These are phyloP conservation scores for Aaosphaeria pasadenensis DNA, from an alignment of 2,329 filamentous ascomycete genomes.

Conservation along the genomic window DNA sequence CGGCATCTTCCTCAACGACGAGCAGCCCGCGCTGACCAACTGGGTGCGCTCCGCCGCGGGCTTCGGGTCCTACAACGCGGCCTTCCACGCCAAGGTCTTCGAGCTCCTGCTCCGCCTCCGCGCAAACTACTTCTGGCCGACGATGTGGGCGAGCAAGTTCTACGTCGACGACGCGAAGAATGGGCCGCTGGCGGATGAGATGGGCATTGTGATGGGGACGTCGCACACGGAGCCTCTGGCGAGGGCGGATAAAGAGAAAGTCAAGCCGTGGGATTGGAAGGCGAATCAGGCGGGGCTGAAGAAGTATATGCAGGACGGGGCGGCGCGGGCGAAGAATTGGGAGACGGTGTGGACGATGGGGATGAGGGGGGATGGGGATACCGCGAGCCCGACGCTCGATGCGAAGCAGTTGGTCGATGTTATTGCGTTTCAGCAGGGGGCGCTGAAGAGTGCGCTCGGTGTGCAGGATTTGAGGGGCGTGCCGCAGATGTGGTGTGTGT, in stretches of 20 bases:
- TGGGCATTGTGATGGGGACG: slow-evolving; percentile 67
- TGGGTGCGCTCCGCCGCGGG: slow-evolving; percentile 57
- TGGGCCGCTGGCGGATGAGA: slow-evolving; percentile 65
- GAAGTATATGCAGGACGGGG: slow-evolving; percentile 23
- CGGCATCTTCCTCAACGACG: slow-evolving; percentile 67
- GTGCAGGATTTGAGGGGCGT: slow-evolving; percentile 46
- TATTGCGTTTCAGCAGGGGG: slow-evolving; percentile 56
- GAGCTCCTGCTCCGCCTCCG: slow-evolving; percentile 66
- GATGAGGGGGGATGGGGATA: slow-evolving; percentile 68
- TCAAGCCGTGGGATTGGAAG: slow-evolving; percentile 26
- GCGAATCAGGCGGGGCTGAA: slow-evolving; percentile 20
- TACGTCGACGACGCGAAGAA: slow-evolving; percentile 66
- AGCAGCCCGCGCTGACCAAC: slow-evolving; percentile 61
- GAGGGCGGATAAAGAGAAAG: slow-evolving; percentile 46
- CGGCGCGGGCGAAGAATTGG: slow-evolving; percentile 54
- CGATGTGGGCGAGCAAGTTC: slow-evolving; percentile 66
- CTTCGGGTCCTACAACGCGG: slow-evolving; percentile 45
- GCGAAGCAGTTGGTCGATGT: slow-evolving; percentile 49
- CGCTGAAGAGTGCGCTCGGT: slow-evolving; percentile 54
- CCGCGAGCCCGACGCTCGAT: slow-evolving; percentile 37
- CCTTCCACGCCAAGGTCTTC: slow-evolving; percentile 65
- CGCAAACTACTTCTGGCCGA: slow-evolving; percentile 72
- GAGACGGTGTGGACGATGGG: slow-evolving; percentile 61
- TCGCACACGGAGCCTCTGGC: slow-evolving; percentile 70
- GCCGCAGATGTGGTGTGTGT: slow-evolving; percentile 68